A percentile compares a stretch with the other conserved stretches of the same genome.
Conservation (phyloP, 2,329 filamentous ascomycete genomes). For the Akanthomyces lecanii region DNA sequence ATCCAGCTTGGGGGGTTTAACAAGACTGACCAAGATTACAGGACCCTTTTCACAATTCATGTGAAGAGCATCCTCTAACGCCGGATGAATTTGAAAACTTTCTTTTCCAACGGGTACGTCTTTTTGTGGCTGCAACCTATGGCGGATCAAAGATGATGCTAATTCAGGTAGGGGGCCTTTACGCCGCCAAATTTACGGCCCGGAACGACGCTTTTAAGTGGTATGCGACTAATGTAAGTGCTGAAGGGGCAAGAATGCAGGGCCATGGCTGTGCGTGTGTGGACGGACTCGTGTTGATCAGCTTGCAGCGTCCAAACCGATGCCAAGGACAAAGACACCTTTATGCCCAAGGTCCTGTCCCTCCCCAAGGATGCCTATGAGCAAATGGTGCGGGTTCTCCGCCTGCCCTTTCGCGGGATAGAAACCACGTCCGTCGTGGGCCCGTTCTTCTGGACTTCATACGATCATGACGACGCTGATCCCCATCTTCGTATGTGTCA, state of each 20-base stretch:
- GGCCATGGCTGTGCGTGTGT: neutral
- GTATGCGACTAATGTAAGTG: slow-evolving; percentile 52
- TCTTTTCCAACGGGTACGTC: slow-evolving; percentile 44
- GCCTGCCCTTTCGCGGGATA: slow-evolving; percentile 53
- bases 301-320: slow-evolving; percentile 49
- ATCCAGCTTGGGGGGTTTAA: neutral
- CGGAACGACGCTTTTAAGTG: slow-evolving; percentile 44
- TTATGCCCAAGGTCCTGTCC: slow-evolving; percentile 51
- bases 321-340: slow-evolving; percentile 54
- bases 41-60: slow-evolving; percentile 47
- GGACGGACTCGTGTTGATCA: neutral
- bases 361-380: slow-evolving; percentile 47
- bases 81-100: slow-evolving; percentile 57
- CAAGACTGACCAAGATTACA: neutral
- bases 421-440: slow-evolving; percentile 57
- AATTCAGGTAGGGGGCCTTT: slow-evolving; percentile 47
- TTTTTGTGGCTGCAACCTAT: neutral
- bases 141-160: neutral
- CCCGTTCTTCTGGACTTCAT: slow-evolving; percentile 58
- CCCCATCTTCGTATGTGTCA: slow-evolving; percentile 50
- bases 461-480: slow-evolving; percentile 53
- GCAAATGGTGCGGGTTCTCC: slow-evolving; percentile 51
- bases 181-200: slow-evolving; percentile 38
- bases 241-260: neutral
- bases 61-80: slow-evolving; percentile 49